Conservation (phyloP, 1,284 basidiomycete species). For the Trametes versicolor region DNA sequence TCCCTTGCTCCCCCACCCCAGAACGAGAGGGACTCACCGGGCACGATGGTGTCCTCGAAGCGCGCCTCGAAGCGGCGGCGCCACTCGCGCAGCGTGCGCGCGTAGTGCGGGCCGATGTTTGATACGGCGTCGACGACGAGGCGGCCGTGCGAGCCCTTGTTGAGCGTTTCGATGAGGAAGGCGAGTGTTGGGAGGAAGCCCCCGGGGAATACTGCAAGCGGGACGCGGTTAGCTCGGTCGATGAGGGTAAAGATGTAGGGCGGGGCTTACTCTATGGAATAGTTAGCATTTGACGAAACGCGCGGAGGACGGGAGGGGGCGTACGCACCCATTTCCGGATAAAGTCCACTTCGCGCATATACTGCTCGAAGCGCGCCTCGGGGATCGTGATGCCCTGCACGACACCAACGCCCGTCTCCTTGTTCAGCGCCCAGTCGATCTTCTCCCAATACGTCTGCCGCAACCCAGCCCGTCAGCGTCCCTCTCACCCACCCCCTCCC, state of each 20-base stretch:
- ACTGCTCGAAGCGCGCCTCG: constrained; percentile 71
- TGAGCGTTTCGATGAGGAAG: constrained; percentile 64
- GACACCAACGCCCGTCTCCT: constrained; percentile 69
- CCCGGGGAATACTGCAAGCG: constrained; percentile 75
- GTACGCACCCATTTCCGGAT: constrained; percentile 79
- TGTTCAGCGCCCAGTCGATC: constrained; percentile 78
- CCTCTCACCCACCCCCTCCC: not conserved
- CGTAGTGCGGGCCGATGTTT: constrained; percentile 88
- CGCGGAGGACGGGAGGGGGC: constrained; percentile 1
- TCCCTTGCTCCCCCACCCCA: not conserved
- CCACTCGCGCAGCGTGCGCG: constrained; percentile 88
- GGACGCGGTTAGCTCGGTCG: not conserved
- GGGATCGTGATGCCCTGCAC: constrained; percentile 86
- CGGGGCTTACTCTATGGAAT: too few relatives aligned
- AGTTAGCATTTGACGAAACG: too few relatives aligned
- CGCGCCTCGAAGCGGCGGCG: constrained; percentile 66
- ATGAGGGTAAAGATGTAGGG: not conserved
- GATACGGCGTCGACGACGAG: constrained; percentile 77
- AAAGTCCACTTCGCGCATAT: constrained; percentile 75
- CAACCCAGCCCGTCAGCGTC: not conserved
- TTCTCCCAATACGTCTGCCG: constrained; percentile 64
- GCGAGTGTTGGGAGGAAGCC: constrained; percentile 79
- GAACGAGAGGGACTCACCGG: constrained; percentile 44
- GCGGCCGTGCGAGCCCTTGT: constrained; percentile 63
- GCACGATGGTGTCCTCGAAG: constrained; percentile 73